Evolutionary conservation across 2,329 filamentous ascomycete genomes (phyloP).

Genomic region (Ophiocordyceps polyrhachis-furcata): DNA sequence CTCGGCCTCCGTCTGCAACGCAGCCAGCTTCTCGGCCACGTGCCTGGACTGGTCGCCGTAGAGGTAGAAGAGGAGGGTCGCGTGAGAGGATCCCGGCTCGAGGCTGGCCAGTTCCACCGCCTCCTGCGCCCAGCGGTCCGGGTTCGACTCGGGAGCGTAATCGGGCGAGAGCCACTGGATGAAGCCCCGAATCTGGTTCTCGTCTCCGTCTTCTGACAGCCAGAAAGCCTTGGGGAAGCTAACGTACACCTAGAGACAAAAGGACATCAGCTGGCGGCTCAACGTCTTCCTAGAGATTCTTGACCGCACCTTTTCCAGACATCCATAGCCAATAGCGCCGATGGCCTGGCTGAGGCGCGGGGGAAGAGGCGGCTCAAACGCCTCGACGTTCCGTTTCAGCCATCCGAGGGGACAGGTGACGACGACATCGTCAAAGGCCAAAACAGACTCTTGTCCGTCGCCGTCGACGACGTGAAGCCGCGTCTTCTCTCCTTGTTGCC

Average conservation of each 20-base stretch:
- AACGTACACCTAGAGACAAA: constrained; percentile 31
- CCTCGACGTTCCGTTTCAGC: constrained; percentile 38
- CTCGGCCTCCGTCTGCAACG: constrained; percentile 22
- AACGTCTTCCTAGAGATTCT: not conserved
- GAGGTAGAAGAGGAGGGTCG: constrained; percentile 72
- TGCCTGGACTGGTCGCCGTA: constrained; percentile 43
- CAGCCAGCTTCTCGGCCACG: constrained; percentile 27
- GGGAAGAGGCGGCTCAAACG: constrained; percentile 44
- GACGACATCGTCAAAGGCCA: constrained; percentile 49
- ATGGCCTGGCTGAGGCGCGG: constrained; percentile 40
- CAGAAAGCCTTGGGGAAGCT: constrained; percentile 65
- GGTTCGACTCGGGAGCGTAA: constrained; percentile 45
- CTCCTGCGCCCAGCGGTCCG: constrained; percentile 53
- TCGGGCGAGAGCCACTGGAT: constrained; percentile 55
- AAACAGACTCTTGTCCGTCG: constrained; percentile 6
- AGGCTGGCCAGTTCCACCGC: constrained; percentile 59
- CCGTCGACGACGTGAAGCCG: constrained; percentile 24
- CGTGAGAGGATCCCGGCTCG: constrained; percentile 38
- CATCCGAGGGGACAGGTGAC: constrained; percentile 51
- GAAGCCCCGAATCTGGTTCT: constrained; percentile 40
- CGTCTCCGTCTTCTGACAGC: constrained; percentile 24
- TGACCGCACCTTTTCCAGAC: constrained; percentile 43
- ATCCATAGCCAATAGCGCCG: constrained; percentile 46
- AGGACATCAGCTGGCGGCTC: not conserved
- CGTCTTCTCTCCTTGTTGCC: constrained; percentile 13